A percentile compares a stretch with the other conserved stretches of the same genome.
Conservation (phyloP, 2,329 filamentous ascomycete genomes). For the Aureobasidium sp. region DNA sequence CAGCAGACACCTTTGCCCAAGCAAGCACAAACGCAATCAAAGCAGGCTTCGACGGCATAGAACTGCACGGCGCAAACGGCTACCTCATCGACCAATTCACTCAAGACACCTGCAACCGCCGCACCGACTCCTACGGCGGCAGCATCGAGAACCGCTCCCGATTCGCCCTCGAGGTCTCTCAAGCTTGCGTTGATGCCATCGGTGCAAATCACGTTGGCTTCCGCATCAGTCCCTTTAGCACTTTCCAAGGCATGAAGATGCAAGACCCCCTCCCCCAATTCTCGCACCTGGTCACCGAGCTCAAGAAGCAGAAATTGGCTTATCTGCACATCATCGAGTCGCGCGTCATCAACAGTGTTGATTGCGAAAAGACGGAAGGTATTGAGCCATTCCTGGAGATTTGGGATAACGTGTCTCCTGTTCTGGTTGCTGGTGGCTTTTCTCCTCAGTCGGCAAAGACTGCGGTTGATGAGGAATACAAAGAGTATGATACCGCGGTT, state of each 20-base stretch:
- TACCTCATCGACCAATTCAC: constrained; percentile 63
- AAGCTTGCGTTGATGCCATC: constrained; percentile 44
- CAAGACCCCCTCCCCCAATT: constrained; percentile 57
- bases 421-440: constrained; percentile 42
- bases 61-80: constrained; percentile 37
- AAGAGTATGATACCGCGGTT: constrained; percentile 38
- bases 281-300: constrained; percentile 46
- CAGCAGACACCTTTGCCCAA: constrained; percentile 32
- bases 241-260: constrained; percentile 59
- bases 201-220: constrained; percentile 50
- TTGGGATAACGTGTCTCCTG: constrained; percentile 39
- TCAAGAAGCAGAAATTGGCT: constrained; percentile 48
- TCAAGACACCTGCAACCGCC: constrained; percentile 49
- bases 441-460: constrained; percentile 31
- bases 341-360: constrained; percentile 40
- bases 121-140: constrained; percentile 44
- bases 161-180: constrained; percentile 48
- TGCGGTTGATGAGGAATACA: constrained; percentile 35
- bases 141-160: constrained; percentile 44
- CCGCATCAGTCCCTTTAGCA: constrained; percentile 54
- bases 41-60: constrained; percentile 57
- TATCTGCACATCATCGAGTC: constrained; percentile 59
- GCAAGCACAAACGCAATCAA: constrained; percentile 40
- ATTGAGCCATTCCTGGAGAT: constrained; percentile 41
- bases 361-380: constrained; percentile 34